These are phyloP conservation scores for Rugosomyces carneus DNA, from an alignment of 1,284 basidiomycete species.

Conservation along the genomic window DNA sequence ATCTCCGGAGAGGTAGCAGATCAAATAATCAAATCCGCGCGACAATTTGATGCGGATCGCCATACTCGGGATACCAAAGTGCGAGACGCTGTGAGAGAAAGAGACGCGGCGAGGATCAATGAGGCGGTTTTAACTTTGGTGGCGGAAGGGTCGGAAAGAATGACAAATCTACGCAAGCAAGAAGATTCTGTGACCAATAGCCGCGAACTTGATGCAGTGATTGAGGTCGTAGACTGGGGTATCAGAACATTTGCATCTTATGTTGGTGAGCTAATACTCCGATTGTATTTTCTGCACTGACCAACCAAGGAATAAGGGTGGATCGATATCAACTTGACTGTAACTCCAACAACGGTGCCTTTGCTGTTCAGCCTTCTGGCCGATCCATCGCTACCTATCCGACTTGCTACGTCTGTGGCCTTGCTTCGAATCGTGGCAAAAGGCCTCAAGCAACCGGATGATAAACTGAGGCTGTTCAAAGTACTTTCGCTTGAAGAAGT, in stretches of 20 bases:
- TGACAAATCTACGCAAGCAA: slow-evolving; percentile 47
- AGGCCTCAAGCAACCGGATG: slow-evolving; percentile 87
- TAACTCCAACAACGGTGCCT: slow-evolving; percentile 86
- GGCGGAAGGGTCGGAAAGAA: slow-evolving; percentile 63
- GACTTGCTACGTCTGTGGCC: slow-evolving; percentile 78
- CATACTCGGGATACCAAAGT: slow-evolving; percentile 78
- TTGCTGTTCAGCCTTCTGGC: slow-evolving; percentile 84
- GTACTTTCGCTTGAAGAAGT: slow-evolving; percentile 83
- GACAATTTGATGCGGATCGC: slow-evolving; percentile 63
- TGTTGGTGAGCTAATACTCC: slow-evolving; percentile 64
- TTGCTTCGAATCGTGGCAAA: slow-evolving; percentile 83
- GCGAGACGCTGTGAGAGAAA: slow-evolving; percentile 84
- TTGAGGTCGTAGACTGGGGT: slow-evolving; percentile 85
- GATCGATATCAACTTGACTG: slow-evolving; percentile 96
- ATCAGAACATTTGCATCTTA: slow-evolving; percentile 91
- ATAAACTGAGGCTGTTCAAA: slow-evolving; percentile 89
- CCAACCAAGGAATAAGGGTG: slow-evolving; percentile 59
- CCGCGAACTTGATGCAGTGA: slow-evolving; percentile 52
- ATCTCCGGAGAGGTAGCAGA: slow-evolving; percentile 92
- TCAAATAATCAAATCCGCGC: slow-evolving; percentile 81
- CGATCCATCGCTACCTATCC: slow-evolving; percentile 73
- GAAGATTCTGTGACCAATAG: slow-evolving; percentile 33
- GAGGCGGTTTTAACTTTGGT: slow-evolving; percentile 84
- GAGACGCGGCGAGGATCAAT: slow-evolving; percentile 85
- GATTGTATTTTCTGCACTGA: not conserved